Evolutionary conservation across 768 basidiomycete species (phyloP).

Genomic region (Russula abietina): DNA sequence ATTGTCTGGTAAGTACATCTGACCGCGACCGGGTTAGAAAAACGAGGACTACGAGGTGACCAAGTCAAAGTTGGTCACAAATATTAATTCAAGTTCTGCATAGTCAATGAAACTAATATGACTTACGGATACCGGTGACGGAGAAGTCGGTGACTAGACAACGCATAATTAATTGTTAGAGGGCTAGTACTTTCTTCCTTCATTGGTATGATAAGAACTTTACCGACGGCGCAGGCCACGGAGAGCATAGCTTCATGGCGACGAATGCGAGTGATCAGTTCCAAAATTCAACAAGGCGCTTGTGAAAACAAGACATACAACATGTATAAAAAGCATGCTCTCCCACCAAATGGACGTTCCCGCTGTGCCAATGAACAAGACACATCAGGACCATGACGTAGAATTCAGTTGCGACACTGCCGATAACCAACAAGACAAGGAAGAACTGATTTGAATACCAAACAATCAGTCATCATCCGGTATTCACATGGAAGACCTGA

Average conservation of each 20-base stretch:
- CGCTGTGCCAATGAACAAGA: not conserved
- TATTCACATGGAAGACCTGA: not conserved
- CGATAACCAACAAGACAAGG: constrained; percentile 12
- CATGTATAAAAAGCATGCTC: constrained; percentile 8
- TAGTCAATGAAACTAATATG: not conserved
- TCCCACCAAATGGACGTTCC: not conserved
- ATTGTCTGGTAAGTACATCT: not conserved
- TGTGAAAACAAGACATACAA: constrained; percentile 1
- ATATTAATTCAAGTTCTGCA: not conserved
- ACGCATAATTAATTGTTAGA: not conserved
- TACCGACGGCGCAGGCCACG: constrained; percentile 9
- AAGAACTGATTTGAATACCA: not conserved
- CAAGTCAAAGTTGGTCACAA: not conserved
- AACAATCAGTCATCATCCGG: not conserved
- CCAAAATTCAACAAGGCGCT: no score
- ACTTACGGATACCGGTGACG: constrained; percentile 20
- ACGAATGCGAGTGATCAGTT: not conserved
- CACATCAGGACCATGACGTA: constrained; percentile 1
- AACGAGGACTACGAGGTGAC: constrained; percentile 7
- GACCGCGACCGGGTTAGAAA: constrained; percentile 15
- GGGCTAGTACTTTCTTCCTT: not conserved
- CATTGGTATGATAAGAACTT: not conserved
- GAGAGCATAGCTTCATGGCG: not conserved
- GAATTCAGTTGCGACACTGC: constrained; percentile 1
- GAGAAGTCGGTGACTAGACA: constrained; percentile 7